These are phyloP conservation scores for Cercospora canescens DNA, from an alignment of 2,329 filamentous ascomycete species.

Conservation along the genomic window DNA sequence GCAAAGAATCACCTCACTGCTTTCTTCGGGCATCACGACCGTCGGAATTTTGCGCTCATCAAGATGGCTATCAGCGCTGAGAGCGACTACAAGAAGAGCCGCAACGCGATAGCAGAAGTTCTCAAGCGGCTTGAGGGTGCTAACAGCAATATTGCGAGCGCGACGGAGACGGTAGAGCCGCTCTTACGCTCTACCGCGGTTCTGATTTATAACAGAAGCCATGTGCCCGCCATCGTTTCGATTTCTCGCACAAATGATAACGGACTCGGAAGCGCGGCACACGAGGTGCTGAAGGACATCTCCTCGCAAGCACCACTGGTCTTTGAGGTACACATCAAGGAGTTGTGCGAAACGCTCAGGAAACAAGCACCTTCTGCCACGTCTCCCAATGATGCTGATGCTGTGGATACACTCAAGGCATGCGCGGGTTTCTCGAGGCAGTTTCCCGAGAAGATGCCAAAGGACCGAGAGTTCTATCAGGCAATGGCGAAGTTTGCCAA, in stretches of 20 bases:
- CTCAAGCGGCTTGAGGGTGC: conserved; percentile 66
- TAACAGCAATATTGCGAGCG: conserved; percentile 56
- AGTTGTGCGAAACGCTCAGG: conserved; percentile 83
- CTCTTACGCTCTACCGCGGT: conserved; percentile 81
- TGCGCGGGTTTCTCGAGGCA: conserved; percentile 88
- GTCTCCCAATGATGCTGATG: conserved; percentile 66
- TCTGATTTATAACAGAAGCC: conserved; percentile 90
- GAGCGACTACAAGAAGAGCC: conserved; percentile 88
- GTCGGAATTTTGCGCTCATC: conserved; percentile 84
- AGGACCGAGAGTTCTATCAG: conserved; percentile 77
- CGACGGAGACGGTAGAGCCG: conserved; percentile 78
- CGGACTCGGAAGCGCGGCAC: conserved; percentile 73
- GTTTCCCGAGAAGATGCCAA: conserved; percentile 79
- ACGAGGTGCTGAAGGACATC: conserved; percentile 89
- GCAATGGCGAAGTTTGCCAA: conserved; percentile 81
- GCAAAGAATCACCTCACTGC: conserved; percentile 78
- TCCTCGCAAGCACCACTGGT: conserved; percentile 86
- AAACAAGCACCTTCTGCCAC: conserved; percentile 73
- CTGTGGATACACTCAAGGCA: conserved; percentile 90
- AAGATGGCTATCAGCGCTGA: conserved; percentile 81
- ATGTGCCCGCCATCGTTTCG: conserved; percentile 86
- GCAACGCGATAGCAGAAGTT: conserved; percentile 86
- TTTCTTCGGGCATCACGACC: conserved; percentile 88
- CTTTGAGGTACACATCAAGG: conserved; percentile 88
- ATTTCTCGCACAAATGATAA: conserved; percentile 82